These are phyloP conservation scores for Endocalyx cinctus DNA, from an alignment of 2,329 filamentous ascomycete genomes.

Conservation along the genomic window DNA sequence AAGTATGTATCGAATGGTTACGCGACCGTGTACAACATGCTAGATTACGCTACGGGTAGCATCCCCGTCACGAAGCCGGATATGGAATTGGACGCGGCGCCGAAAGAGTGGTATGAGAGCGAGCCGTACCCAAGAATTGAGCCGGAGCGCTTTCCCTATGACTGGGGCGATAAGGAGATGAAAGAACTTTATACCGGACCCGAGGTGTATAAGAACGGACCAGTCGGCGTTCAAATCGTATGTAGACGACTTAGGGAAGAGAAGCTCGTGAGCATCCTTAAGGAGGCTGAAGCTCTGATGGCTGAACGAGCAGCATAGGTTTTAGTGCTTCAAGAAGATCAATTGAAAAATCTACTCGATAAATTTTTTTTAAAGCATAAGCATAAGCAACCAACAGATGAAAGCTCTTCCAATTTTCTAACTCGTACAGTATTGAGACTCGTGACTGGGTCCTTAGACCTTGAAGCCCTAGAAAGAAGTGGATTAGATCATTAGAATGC, in stretches of 20 bases:
- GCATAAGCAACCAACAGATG: no score
- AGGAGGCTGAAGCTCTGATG: neutral
- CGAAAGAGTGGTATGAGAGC: no score
- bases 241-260: neutral
- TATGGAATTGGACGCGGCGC: neutral
- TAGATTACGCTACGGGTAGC: neutral
- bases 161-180: neutral
- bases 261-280: neutral
- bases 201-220: neutral
- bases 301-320: no score
- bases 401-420: no score
- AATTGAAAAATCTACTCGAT: no score
- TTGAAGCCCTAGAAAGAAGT: no score
- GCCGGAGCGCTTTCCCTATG: constrained; percentile 1
- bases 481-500: no score
- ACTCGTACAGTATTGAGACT: no score
- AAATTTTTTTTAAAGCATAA: no score
- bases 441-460: no score
- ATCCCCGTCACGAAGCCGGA: neutral
- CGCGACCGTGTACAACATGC: neutral
- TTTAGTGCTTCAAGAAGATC: no score
- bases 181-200: neutral
- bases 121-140: no score
- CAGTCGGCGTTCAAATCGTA: neutral
- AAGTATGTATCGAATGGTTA: neutral